A percentile compares a stretch with the other conserved stretches of the same genome.
Evolutionary conservation across 1,284 basidiomycete species (phyloP).

Genomic region (Macrocystidia cucumis): DNA sequence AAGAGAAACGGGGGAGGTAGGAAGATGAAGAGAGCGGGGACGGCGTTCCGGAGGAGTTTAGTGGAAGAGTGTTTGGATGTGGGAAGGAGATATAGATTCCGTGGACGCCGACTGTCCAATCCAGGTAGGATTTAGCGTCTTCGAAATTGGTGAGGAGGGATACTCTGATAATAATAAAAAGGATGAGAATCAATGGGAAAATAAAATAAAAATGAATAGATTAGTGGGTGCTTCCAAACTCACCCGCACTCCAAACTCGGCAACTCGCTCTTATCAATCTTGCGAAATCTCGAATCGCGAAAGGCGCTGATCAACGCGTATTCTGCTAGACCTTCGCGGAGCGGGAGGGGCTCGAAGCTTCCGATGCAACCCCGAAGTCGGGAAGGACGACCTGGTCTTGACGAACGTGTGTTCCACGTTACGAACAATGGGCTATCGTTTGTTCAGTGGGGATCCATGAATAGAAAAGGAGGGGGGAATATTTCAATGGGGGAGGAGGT

Average conservation of each 20-base stretch:
- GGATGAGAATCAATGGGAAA: conserved; percentile 1
- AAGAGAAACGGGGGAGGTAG: conserved; percentile 44
- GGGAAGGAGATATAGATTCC: conserved; percentile 89
- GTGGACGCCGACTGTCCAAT: conserved; percentile 90
- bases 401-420: conserved; percentile 82
- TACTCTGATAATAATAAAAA: conserved; percentile 50
- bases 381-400: conserved; percentile 48
- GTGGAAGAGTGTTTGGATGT: conserved; percentile 57
- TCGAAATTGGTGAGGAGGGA: conserved; percentile 94
- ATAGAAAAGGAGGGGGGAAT: too few species aligned
- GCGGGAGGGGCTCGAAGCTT: conserved; percentile 76
- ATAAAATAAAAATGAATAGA: conserved; percentile 4
- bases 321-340: conserved; percentile 76
- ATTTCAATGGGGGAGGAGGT: too few species aligned
- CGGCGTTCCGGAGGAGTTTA: conserved; percentile 50
- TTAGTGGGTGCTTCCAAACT: conserved; percentile 22
- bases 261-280: conserved; percentile 73
- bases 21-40: conserved; percentile 63
- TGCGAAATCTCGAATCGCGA: conserved; percentile 61
- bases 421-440: conserved; percentile 92
- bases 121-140: conserved; percentile 76
- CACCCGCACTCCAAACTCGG: conserved; percentile 80
- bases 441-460: too few species aligned
- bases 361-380: conserved; percentile 92
- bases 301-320: conserved; percentile 88